Percentiles rank a stretch among this genome's conserved stretches.
These are phyloP conservation scores for Lasiodiplodia sp. DNA, from an alignment of 2,329 filamentous ascomycete species.

Conservation along the genomic window DNA sequence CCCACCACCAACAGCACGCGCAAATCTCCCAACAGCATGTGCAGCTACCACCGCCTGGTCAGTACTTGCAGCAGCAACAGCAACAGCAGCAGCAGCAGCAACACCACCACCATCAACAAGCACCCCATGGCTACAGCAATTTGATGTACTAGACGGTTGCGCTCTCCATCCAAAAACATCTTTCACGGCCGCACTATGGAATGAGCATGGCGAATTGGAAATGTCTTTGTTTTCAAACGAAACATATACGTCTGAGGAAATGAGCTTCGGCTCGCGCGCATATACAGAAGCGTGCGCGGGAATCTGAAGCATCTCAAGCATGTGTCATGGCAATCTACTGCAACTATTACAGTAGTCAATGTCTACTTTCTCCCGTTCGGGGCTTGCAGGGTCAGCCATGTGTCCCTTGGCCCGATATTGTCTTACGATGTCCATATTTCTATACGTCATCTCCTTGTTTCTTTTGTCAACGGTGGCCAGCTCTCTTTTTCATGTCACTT, in stretches of 20 bases:
- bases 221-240: not conserved
- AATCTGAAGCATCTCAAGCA: not conserved
- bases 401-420: not conserved
- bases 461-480: not conserved
- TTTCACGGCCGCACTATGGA: conserved; percentile 12
- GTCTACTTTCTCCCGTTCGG: not conserved
- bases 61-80: conserved; percentile 18
- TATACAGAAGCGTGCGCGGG: not conserved
- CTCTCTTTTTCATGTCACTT: not conserved
- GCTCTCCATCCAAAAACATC: not conserved
- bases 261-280: not conserved
- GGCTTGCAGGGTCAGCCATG: not conserved
- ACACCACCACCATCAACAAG: conserved; percentile 19
- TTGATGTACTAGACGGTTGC: conserved; percentile 12
- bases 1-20: conserved; percentile 13
- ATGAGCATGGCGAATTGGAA: not conserved
- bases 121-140: conserved; percentile 16
- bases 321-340: conserved; percentile 8
- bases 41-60: conserved; percentile 5
- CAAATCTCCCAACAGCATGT: conserved; percentile 17
- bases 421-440: conserved; percentile 19
- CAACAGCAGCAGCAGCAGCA: conserved; percentile 11
- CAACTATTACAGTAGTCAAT: not conserved
- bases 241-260: not conserved
- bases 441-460: not conserved